Evolutionary conservation across 78 protist genomes (phyloP).

Genomic region (Cavenderia fasciculata): DNA sequence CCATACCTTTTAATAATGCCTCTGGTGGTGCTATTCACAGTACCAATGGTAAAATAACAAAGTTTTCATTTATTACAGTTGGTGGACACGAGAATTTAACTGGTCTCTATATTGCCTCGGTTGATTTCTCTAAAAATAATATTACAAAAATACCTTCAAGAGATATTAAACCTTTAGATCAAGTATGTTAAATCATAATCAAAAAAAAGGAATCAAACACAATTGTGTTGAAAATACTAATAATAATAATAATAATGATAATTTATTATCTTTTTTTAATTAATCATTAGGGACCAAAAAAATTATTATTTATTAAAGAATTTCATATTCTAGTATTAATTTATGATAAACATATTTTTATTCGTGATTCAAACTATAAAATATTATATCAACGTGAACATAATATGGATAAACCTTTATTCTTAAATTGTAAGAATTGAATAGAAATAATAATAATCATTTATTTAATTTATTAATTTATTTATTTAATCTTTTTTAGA

Average conservation of each 20-base stretch:
- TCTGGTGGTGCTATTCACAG: neutral
- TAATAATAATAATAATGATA: neutral
- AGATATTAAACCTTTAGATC: neutral
- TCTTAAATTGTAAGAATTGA: neutral
- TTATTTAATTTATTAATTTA: constrained; percentile 13
- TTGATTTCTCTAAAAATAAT: constrained; percentile 8
- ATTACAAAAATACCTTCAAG: neutral
- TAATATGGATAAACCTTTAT: neutral
- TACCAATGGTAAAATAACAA: neutral
- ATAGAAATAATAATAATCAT: neutral
- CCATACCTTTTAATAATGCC: constrained; percentile 1
- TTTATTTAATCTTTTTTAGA: neutral
- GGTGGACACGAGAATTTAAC: neutral
- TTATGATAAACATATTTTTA: constrained; percentile 1
- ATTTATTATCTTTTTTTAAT: neutral
- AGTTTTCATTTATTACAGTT: too few relatives aligned
- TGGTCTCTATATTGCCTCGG: neutral
- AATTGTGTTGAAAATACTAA: neutral
- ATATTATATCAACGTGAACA: neutral
- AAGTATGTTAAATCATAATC: too few relatives aligned
- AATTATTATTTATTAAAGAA: constrained; percentile 16
- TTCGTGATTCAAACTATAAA: neutral
- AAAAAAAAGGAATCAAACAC: neutral
- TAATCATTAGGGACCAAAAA: constrained; percentile 20
- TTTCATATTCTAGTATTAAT: neutral